Conservation (phyloP, 2,329 filamentous ascomycete species). For the Aspergillus luchuensis region DNA sequence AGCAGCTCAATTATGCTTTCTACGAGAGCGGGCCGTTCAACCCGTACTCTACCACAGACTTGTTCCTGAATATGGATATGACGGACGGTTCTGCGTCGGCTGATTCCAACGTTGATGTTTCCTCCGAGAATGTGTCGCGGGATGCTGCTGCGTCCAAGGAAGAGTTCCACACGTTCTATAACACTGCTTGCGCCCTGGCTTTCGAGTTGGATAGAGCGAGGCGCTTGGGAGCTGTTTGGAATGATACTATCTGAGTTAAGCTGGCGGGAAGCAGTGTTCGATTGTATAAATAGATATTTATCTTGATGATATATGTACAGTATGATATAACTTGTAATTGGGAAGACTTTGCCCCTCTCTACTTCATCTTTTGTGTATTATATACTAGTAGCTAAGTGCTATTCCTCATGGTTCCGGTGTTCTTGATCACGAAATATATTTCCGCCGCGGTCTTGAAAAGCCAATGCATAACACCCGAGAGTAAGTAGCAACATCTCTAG, state of each 20-base stretch:
- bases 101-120: neutral
- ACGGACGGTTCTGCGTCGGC: constrained; percentile 1
- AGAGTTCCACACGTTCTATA: constrained; percentile 2
- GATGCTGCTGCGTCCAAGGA: constrained; percentile 14
- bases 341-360: neutral
- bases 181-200: constrained; percentile 35
- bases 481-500: too few relatives aligned
- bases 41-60: constrained; percentile 31
- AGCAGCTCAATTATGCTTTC: constrained; percentile 35
- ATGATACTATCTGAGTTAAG: neutral
- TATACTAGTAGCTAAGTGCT: neutral
- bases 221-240: neutral
- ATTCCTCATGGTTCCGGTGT: too few relatives aligned
- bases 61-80: constrained; percentile 35
- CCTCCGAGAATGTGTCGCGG: constrained; percentile 11
- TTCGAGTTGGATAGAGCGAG: constrained; percentile 35
- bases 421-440: too few relatives aligned
- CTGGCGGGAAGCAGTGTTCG: too few relatives aligned
- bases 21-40: constrained; percentile 37
- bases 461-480: too few relatives aligned
- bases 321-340: neutral
- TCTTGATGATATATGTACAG: constrained; percentile 6
- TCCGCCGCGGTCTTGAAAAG: too few relatives aligned
- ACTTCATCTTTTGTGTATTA: too few relatives aligned
- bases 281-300: constrained; percentile 10